A percentile compares a stretch with the other conserved stretches of the same genome.
These are phyloP conservation scores for Xylaria sp. DNA, from an alignment of 2,329 filamentous ascomycete species.

Conservation along the genomic window DNA sequence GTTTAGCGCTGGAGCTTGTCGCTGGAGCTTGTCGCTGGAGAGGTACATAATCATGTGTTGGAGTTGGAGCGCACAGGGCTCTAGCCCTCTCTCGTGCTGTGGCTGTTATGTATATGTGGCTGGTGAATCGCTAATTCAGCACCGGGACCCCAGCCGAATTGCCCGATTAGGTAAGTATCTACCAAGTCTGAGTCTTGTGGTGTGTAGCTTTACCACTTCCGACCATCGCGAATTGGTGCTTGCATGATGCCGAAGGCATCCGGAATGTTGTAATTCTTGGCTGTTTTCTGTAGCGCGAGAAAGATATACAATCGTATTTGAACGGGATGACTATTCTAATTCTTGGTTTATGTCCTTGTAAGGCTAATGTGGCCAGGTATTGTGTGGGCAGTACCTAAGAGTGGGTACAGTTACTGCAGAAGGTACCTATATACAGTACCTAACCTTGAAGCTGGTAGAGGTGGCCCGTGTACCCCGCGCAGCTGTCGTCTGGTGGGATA, in stretches of 20 bases:
- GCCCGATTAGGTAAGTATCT: constrained; percentile 2
- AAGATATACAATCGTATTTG: background rate
- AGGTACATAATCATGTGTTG: no score
- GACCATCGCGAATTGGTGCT: background rate
- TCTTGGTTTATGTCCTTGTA: background rate
- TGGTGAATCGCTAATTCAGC: background rate
- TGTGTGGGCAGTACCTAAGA: background rate
- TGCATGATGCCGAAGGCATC: background rate
- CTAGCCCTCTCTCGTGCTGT: constrained; percentile 24
- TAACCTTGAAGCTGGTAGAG: background rate
- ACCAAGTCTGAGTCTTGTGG: background rate
- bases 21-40: no score
- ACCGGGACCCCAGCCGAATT: background rate
- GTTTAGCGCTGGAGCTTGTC: no score
- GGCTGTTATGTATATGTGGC: background rate
- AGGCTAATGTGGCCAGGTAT: background rate
- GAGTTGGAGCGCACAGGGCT: constrained; percentile 23
- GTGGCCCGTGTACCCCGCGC: background rate
- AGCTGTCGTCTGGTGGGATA: background rate
- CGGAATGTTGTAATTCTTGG: background rate
- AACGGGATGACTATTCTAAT: background rate
- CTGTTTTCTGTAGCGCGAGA: background rate
- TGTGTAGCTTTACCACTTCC: background rate
- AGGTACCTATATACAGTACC: background rate
- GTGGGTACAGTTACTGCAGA: background rate